Percentiles rank a stretch among this genome's conserved stretches.
These are phyloP conservation scores for Cordyceps pruinosa DNA, from an alignment of 2,329 filamentous ascomycete genomes.

Conservation along the genomic window DNA sequence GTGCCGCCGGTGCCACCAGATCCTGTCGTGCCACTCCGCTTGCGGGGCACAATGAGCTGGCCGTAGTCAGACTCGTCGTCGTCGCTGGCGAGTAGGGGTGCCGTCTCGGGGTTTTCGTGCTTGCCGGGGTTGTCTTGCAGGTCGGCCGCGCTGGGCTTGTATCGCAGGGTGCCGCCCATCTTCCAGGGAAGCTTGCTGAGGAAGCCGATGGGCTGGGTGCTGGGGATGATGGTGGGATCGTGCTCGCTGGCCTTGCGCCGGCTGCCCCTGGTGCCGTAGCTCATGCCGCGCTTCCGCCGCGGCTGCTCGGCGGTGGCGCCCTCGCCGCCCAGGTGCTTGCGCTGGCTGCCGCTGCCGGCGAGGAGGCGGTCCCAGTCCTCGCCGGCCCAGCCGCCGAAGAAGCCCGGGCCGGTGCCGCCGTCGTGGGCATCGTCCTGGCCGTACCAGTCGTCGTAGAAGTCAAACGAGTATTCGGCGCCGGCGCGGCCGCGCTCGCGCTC, in stretches of 20 bases:
- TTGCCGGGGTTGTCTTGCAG: constrained; percentile 75
- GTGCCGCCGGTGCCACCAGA: constrained; percentile 79
- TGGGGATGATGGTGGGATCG: constrained; percentile 86
- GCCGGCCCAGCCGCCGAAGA: constrained; percentile 67
- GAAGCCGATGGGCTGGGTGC: constrained; percentile 79
- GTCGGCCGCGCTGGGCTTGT: constrained; percentile 86
- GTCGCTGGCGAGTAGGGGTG: constrained; percentile 55
- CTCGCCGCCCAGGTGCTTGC: constrained; percentile 27
- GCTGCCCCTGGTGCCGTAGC: constrained; percentile 66
- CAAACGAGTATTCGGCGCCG: constrained; percentile 77
- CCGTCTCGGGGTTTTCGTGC: constrained; percentile 49
- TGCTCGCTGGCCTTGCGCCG: constrained; percentile 47
- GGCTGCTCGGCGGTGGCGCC: constrained; percentile 52
- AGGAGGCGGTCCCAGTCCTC: constrained; percentile 83
- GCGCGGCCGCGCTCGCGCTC: constrained; percentile 55
- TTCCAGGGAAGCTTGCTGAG: constrained; percentile 78
- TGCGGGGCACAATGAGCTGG: constrained; percentile 28
- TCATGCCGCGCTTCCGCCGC: constrained; percentile 73
- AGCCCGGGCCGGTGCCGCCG: constrained; percentile 35
- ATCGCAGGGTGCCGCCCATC: constrained; percentile 73
- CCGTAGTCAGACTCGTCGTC: constrained; percentile 26
- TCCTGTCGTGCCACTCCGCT: constrained; percentile 70
- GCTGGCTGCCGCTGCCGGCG: constrained; percentile 55
- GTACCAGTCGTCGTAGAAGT: constrained; percentile 98
- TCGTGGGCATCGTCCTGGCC: constrained; percentile 42